Evolutionary conservation across 257 asterid species (phyloP), one percentile per base, ranked within the genome.

Genomic region (Verbena officinalis): DNA sequence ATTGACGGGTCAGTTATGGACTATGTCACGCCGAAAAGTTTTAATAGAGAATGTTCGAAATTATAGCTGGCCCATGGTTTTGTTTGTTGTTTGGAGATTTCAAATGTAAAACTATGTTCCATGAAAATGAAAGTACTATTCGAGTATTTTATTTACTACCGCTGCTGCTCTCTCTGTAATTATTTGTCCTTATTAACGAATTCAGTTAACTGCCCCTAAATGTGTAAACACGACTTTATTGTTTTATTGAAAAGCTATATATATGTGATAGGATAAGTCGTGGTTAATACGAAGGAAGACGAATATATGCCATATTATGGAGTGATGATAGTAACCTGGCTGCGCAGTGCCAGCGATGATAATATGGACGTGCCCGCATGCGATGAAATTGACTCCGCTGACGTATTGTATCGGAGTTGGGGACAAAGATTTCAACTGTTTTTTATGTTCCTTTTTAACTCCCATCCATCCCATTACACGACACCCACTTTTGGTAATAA

Each of bases 391-490:
- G n/a, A n/a, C n/a, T 0, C 36, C 7, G 36, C 7, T 30, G 36
- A 7, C 4, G 36, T 30, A 7, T 43, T 23, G 56, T 15, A 46
- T 40, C 22, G 23, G 38, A 5, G 64, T 54, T 19, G 46, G 64
- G 17, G 65, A 67, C 65, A 56, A 45, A 67, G 39, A 45, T 55
- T 43, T 53, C 62, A 4, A 23, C 56, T 62, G n/a, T n/a, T n/a
- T 62, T 62, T 12, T 6, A 45, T 45, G 45, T 62, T 2, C 53
- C 23, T 59, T 59, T 22, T 21, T 36, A 59, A 14, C 20, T 39
- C 36, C 50, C 64, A 59, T 31, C 49, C 20, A 39, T 39, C 19
- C 19, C 36, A 20, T 10, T 14, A 9, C 31, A 34, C 62, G 48
- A 56, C 62, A 19, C 31, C 36, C 15, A 51, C 57, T 2, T 19